phyloP scores from a whole-genome alignment of 1,284 basidiomycete genomes.

The Hypsizygus ulmarius region DNA sequence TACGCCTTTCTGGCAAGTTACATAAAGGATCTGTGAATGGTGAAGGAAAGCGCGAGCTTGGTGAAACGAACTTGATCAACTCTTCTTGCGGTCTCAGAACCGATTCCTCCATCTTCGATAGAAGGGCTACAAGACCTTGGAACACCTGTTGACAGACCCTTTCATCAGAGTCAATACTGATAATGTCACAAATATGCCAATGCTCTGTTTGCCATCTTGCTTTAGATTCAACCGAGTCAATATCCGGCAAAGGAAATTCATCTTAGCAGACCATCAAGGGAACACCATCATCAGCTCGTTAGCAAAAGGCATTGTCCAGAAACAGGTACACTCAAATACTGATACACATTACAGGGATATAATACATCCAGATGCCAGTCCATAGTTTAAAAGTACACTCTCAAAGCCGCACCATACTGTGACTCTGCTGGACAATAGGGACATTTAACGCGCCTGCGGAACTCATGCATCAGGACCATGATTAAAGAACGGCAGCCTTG shows the following conservation, averaged over 20 bases:
- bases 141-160: too few relatives aligned
- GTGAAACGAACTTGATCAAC: slow-evolving; percentile 20
- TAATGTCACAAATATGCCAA: too few relatives aligned
- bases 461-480: slow-evolving; percentile 7
- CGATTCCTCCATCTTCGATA: slow-evolving; percentile 8
- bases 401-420: slow-evolving; percentile 52
- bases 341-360: neutral
- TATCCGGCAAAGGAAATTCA: too few relatives aligned
- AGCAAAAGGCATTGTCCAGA: too few relatives aligned
- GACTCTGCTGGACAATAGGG: slow-evolving; percentile 88
- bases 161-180: neutral
- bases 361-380: slow-evolving; percentile 1
- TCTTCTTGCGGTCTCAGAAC: slow-evolving; percentile 13
- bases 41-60: neutral
- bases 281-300: too few relatives aligned
- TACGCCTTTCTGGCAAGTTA: slow-evolving; percentile 50
- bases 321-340: too few relatives aligned
- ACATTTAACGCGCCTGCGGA: slow-evolving; percentile 75
- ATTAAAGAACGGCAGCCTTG: slow-evolving; percentile 2
- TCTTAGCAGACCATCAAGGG: too few relatives aligned
- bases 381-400: slow-evolving; percentile 66
- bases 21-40: neutral
- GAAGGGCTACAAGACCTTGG: neutral
- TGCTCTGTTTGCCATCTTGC: too few relatives aligned
- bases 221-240: too few relatives aligned